These are phyloP conservation scores for Yamadazyma insecticola DNA, from an alignment of 805 yeast genomes.

Conservation along the genomic window DNA sequence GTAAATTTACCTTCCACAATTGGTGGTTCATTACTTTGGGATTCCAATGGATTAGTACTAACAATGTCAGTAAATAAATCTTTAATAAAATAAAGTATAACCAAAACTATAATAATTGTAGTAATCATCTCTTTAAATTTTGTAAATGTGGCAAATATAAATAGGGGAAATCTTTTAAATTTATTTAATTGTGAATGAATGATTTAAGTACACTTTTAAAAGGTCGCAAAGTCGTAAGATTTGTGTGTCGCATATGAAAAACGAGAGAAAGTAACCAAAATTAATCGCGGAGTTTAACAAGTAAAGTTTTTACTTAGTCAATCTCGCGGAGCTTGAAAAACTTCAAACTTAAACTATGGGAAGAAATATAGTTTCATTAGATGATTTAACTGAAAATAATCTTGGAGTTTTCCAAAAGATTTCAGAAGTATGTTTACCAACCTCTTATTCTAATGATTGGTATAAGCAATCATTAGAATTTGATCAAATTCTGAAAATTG, in stretches of 20 bases:
- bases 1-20: constrained; percentile 57
- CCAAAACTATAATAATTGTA: constrained; percentile 26
- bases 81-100: constrained; percentile 27
- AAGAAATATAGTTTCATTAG: constrained; percentile 48
- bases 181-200: no score
- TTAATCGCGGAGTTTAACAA: no score
- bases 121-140: constrained; percentile 17
- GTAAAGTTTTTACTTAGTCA: no score
- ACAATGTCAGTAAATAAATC: constrained; percentile 21
- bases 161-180: neutral
- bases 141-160: no score
- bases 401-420: constrained; percentile 55
- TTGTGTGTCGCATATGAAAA: no score
- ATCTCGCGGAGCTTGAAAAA: no score
- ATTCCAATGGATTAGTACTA: constrained; percentile 25
- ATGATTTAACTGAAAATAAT: constrained; percentile 58
- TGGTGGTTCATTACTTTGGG: constrained; percentile 20
- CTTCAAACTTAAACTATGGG: constrained; percentile 11
- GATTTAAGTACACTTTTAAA: constrained; percentile 3
- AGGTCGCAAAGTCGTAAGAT: constrained; percentile 4
- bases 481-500: constrained; percentile 53
- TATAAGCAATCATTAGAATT: constrained; percentile 43
- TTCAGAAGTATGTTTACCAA: constrained; percentile 49
- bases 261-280: no score
- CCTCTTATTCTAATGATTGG: constrained; percentile 47